phyloP scores from a whole-genome alignment of 2,329 filamentous ascomycete species.

The Claviceps sp. region DNA sequence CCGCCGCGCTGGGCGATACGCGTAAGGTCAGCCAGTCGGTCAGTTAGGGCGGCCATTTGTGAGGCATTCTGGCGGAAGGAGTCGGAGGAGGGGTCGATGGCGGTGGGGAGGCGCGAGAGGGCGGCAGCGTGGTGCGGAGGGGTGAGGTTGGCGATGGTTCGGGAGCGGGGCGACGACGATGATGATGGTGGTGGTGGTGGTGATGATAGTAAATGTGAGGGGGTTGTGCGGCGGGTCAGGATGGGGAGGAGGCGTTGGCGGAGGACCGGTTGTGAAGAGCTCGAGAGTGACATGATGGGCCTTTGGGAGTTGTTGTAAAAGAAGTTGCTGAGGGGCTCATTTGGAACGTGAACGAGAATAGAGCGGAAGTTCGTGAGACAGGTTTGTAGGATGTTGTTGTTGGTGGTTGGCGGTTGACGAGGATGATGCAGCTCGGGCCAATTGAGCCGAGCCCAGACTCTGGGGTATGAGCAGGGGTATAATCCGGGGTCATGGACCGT shows the following conservation, averaged over 20 bases:
- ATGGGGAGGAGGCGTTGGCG: slow-evolving; percentile 8
- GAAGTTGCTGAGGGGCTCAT: neutral
- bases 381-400: neutral
- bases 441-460: neutral
- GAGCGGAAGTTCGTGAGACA: neutral
- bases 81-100: slow-evolving; percentile 62
- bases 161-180: slow-evolving; percentile 11
- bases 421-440: too few species aligned
- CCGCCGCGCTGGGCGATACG: slow-evolving; percentile 62
- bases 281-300: slow-evolving; percentile 31
- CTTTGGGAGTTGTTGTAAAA: neutral
- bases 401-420: neutral
- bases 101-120: slow-evolving; percentile 65
- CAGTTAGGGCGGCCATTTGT: slow-evolving; percentile 63
- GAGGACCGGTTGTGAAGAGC: slow-evolving; percentile 33
- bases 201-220: slow-evolving; percentile 3
- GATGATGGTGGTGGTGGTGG: slow-evolving; percentile 14
- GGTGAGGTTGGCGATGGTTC: slow-evolving; percentile 59
- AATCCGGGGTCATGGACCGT: slow-evolving; percentile 18
- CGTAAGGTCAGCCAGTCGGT: slow-evolving; percentile 56
- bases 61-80: slow-evolving; percentile 71
- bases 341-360: too few species aligned
- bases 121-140: slow-evolving; percentile 69
- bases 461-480: neutral
- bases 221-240: slow-evolving; percentile 4